phyloP scores from a whole-genome alignment of 1,284 basidiomycete genomes.

The Marasmius fiardii region DNA sequence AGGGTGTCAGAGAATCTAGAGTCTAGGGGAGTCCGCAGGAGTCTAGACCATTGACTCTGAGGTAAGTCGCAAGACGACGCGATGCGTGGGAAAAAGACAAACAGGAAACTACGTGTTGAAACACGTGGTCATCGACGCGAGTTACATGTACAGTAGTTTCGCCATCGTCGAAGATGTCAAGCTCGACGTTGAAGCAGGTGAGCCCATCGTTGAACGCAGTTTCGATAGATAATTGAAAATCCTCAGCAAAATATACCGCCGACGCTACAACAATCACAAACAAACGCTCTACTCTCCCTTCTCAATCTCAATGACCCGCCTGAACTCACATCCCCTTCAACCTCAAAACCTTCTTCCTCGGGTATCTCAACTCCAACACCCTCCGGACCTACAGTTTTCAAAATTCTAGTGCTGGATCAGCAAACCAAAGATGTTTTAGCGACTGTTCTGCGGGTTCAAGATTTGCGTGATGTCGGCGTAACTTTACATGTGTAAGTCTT shows the following conservation, averaged over 20 bases:
- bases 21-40: not conserved
- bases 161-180: constrained; percentile 42
- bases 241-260: constrained; percentile 20
- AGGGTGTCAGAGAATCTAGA: too few species aligned
- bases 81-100: not conserved
- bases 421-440: constrained; percentile 95
- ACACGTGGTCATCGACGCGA: not conserved
- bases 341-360: constrained; percentile 35
- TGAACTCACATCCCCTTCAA: constrained; percentile 32
- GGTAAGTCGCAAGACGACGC: not conserved
- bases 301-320: constrained; percentile 58
- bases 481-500: constrained; percentile 89
- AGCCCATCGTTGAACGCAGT: constrained; percentile 16
- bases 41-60: not conserved
- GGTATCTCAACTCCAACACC: constrained; percentile 45
- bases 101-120: not conserved
- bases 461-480: constrained; percentile 93
- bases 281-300: constrained; percentile 63
- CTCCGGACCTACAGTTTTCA: constrained; percentile 89
- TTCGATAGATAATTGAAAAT: not conserved
- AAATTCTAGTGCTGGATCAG: constrained; percentile 93
- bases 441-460: constrained; percentile 93
- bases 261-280: constrained; percentile 80
- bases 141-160: not conserved
- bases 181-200: constrained; percentile 53